These are phyloP conservation scores for Camelina hispida DNA, from an alignment of 345 rosid species.

Conservation along the genomic window DNA sequence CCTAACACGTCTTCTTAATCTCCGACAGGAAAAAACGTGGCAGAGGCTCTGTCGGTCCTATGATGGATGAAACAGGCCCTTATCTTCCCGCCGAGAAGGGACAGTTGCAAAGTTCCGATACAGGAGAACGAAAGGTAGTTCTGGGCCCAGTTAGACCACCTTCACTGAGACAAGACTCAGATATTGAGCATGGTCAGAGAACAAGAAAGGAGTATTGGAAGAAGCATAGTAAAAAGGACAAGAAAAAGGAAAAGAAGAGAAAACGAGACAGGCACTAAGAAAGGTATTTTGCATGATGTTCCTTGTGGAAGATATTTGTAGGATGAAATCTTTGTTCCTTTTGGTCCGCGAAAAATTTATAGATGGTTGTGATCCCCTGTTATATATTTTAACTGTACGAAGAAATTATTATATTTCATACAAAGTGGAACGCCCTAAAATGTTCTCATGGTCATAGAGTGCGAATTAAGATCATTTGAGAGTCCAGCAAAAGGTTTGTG, in stretches of 20 bases:
- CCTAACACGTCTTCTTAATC: not conserved
- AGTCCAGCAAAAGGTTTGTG: no score
- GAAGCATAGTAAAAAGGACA: conserved; percentile 54
- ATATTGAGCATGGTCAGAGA: conserved; percentile 32
- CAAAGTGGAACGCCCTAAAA: no score
- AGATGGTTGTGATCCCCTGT: no score
- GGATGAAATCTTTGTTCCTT: no score
- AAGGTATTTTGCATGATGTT: conserved; percentile 9
- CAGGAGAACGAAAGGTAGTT: conserved; percentile 39
- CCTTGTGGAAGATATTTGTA: no score
- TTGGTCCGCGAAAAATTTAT: no score
- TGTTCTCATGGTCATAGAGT: no score
- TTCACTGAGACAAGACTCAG: conserved; percentile 26
- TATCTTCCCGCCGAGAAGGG: conserved; percentile 54
- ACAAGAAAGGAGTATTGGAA: conserved; percentile 47
- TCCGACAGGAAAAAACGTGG: conserved; percentile 75
- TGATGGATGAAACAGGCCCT: conserved; percentile 97
- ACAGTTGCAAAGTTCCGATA: conserved; percentile 36
- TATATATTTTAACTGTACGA: no score
- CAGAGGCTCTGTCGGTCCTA: conserved; percentile 85
- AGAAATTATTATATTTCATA: no score
- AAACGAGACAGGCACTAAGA: conserved; percentile 17
- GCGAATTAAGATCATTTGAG: no score
- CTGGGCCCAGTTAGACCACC: conserved; percentile 68
- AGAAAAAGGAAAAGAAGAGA: conserved; percentile 44